Conservation (phyloP, 352 stramenopile species). For the Phytophthora idaei region DNA sequence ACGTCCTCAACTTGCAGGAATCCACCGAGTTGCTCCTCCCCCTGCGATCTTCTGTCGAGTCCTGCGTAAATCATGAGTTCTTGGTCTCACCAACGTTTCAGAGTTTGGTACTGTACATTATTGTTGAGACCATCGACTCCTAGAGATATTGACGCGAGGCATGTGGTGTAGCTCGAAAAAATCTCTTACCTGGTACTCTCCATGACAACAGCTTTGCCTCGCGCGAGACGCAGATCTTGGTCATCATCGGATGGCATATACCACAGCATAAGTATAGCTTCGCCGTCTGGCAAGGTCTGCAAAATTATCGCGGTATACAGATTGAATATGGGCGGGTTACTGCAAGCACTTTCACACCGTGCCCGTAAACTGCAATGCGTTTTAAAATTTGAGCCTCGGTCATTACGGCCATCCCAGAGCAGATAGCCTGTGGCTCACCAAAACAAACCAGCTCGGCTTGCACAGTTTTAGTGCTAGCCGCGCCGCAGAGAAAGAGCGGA, state of each 20-base stretch:
- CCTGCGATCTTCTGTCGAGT: slow-evolving; percentile 30
- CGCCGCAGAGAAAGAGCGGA: slow-evolving; percentile 1
- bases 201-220: too few relatives aligned
- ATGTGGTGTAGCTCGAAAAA: slow-evolving; percentile 2
- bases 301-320: slow-evolving; percentile 15
- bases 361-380: slow-evolving; percentile 9
- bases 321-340: slow-evolving; percentile 12
- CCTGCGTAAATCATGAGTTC: slow-evolving; percentile 3
- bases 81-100: neutral
- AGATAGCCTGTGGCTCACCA: neutral
- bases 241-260: slow-evolving; percentile 2
- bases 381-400: neutral
- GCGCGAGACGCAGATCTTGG: neutral
- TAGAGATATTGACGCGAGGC: neutral
- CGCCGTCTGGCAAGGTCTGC: neutral
- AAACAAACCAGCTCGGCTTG: neutral
- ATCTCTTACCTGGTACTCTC: neutral
- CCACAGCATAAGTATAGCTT: slow-evolving; percentile 3
- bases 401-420: slow-evolving; percentile 2
- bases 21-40: slow-evolving; percentile 13
- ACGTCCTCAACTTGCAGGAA: slow-evolving; percentile 25
- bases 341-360: neutral
- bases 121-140: neutral
- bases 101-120: neutral
- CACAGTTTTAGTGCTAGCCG: neutral